Evolutionary conservation across 768 basidiomycete species (phyloP).

Genomic region (Pilatotrama ljubarskyi): DNA sequence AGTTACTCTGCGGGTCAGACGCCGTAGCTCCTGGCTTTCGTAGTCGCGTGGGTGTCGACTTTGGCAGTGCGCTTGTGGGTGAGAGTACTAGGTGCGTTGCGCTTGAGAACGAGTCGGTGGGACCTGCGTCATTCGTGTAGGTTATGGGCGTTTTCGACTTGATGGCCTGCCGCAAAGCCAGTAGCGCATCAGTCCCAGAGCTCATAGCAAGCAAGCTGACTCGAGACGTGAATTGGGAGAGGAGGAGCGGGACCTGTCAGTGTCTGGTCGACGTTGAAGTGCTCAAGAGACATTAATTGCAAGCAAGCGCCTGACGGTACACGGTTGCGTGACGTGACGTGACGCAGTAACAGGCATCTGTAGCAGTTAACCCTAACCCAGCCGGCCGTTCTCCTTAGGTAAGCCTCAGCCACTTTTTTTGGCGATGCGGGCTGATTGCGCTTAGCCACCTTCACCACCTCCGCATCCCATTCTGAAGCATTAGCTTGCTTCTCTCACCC

Average conservation of each 20-base stretch:
- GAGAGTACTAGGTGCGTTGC: conserved; percentile 69
- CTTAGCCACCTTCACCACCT: conserved; percentile 17
- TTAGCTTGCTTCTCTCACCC: conserved; percentile 72
- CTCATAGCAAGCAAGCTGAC: conserved; percentile 1
- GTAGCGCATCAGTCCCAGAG: conserved; percentile 46
- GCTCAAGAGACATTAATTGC: neutral
- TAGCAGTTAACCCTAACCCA: neutral
- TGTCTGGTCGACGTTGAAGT: neutral
- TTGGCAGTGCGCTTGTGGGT: conserved; percentile 55
- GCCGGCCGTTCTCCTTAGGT: neutral
- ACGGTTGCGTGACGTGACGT: conserved; percentile 3
- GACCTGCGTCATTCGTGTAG: conserved; percentile 42
- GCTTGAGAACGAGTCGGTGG: conserved; percentile 48
- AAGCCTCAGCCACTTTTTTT: conserved; percentile 16
- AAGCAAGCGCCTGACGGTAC: neutral
- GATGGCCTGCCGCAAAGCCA: conserved; percentile 63
- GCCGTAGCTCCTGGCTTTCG: conserved; percentile 56
- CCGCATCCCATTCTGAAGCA: conserved; percentile 54
- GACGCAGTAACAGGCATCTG: neutral
- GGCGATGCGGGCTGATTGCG: conserved; percentile 17
- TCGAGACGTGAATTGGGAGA: neutral
- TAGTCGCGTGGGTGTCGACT: conserved; percentile 77
- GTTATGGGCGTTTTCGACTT: conserved; percentile 51
- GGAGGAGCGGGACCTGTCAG: neutral
- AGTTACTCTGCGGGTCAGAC: conserved; percentile 37